Conservation (phyloP, 2,329 filamentous ascomycete species). For the Rutstroemia sp. region DNA sequence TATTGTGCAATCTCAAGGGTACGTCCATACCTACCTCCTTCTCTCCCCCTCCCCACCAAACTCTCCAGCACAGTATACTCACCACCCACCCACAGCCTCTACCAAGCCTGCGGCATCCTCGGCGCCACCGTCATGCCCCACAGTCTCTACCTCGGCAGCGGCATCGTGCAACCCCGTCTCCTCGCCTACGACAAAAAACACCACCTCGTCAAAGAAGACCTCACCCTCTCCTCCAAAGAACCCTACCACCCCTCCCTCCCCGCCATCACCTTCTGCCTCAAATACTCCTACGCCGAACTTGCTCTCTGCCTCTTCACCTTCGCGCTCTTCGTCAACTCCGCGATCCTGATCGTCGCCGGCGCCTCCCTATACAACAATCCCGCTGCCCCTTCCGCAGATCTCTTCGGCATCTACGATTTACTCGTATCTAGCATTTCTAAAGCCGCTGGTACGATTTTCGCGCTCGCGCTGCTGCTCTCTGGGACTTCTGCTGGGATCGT, state of each 20-base stretch:
- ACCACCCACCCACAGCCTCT: conserved; percentile 37
- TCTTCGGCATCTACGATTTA: conserved; percentile 75
- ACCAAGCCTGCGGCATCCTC: conserved; percentile 69
- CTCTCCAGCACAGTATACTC: conserved; percentile 8
- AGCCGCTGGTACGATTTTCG: conserved; percentile 76
- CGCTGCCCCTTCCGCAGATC: conserved; percentile 59
- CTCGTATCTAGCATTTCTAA: conserved; percentile 61
- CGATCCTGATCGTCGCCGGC: conserved; percentile 76
- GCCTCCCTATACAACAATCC: conserved; percentile 59
- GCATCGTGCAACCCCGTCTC: conserved; percentile 60
- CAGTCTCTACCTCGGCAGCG: conserved; percentile 60
- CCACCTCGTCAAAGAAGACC: conserved; percentile 36
- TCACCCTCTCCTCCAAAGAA: conserved; percentile 33
- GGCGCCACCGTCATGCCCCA: conserved; percentile 71
- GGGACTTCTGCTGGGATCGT: conserved; percentile 78
- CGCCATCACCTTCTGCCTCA: conserved; percentile 68
- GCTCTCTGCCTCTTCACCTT: conserved; percentile 71
- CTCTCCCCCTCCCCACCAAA: background rate
- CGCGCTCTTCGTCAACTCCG: conserved; percentile 75
- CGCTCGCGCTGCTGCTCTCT: conserved; percentile 70
- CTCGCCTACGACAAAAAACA: conserved; percentile 53
- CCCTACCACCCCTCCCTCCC: conserved; percentile 64
- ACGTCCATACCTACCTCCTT: conserved; percentile 9
- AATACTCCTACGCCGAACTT: conserved; percentile 65
- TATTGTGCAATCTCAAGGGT: conserved; percentile 50